Percentiles rank a stretch among this genome's conserved stretches.
Conservation (phyloP, 371 early-diverging fungal species). For the Actinomortierella wolfii region DNA sequence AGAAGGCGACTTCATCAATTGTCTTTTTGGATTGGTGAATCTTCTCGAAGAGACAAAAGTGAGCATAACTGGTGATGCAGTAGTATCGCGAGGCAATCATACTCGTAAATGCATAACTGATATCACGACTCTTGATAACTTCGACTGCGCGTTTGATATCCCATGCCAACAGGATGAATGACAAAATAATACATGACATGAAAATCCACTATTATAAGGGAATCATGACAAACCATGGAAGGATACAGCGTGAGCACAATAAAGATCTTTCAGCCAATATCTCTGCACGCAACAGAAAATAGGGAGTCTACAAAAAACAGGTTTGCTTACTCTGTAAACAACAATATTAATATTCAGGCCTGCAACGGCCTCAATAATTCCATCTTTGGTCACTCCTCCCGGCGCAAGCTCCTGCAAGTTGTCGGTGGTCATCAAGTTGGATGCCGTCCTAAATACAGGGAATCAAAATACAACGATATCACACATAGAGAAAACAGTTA, state of each 20-base stretch:
- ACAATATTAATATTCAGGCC: neutral
- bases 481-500: too few species aligned
- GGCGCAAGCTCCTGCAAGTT: slow-evolving; percentile 13
- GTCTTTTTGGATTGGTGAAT: slow-evolving; percentile 69
- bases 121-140: slow-evolving; percentile 72
- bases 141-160: slow-evolving; percentile 73
- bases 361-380: slow-evolving; percentile 10
- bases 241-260: too few species aligned
- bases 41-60: slow-evolving; percentile 82
- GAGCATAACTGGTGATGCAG: slow-evolving; percentile 61
- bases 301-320: too few species aligned
- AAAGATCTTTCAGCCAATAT: neutral
- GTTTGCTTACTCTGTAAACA: too few species aligned
- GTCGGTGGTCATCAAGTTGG: slow-evolving; percentile 30
- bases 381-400: slow-evolving; percentile 10
- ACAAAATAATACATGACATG: slow-evolving; percentile 69
- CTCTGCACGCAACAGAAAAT: too few species aligned
- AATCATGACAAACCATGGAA: neutral
- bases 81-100: slow-evolving; percentile 75
- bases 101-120: slow-evolving; percentile 79
- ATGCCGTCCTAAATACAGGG: slow-evolving; percentile 42
- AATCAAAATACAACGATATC: too few species aligned
- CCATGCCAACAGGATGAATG: slow-evolving; percentile 71
- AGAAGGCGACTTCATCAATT: slow-evolving; percentile 78
- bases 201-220: slow-evolving; percentile 56